Evolutionary conservation across 1,139 yeast genomes (phyloP).

Genomic region (Kurtzmaniella quercitrusa): DNA sequence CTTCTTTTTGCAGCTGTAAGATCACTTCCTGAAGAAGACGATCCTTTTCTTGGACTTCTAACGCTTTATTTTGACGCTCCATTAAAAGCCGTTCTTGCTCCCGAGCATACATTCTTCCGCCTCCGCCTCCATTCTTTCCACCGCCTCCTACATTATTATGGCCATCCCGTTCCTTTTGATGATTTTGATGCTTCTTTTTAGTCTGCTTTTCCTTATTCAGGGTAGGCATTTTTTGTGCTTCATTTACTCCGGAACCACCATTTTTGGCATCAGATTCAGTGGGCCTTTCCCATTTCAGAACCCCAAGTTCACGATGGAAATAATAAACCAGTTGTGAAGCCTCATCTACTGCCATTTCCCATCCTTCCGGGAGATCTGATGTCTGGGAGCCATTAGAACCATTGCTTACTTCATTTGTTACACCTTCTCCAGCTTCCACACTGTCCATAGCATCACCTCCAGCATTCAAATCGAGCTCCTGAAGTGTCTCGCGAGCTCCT

Average conservation of each 20-base stretch:
- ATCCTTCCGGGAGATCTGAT: constrained; percentile 44
- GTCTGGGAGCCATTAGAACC: constrained; percentile 7
- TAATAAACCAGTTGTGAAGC: constrained; percentile 43
- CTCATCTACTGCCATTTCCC: constrained; percentile 50
- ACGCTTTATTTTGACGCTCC: constrained; percentile 30
- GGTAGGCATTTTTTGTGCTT: constrained; percentile 14
- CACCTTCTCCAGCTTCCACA: constrained; percentile 1
- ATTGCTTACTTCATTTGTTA: too few relatives aligned
- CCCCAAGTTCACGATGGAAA: constrained; percentile 43
- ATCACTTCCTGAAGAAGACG: constrained; percentile 35
- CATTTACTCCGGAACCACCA: background rate
- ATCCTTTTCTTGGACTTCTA: constrained; percentile 29
- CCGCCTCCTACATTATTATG: background rate
- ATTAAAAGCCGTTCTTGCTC: constrained; percentile 33
- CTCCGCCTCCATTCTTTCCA: constrained; percentile 1
- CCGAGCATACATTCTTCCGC: constrained; percentile 6
- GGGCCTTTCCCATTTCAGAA: constrained; percentile 62
- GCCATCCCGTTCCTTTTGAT: constrained; percentile 1
- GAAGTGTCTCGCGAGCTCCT: background rate
- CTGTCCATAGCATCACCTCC: background rate
- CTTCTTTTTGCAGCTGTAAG: constrained; percentile 28
- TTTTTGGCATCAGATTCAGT: constrained; percentile 21
- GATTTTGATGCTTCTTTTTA: constrained; percentile 10
- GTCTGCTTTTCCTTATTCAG: constrained; percentile 12
- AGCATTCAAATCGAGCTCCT: background rate